Percentiles rank a stretch among this genome's conserved stretches.
phyloP scores from a whole-genome alignment of 192 early-diverging fungal genomes.

The Coemansia aciculifera region DNA sequence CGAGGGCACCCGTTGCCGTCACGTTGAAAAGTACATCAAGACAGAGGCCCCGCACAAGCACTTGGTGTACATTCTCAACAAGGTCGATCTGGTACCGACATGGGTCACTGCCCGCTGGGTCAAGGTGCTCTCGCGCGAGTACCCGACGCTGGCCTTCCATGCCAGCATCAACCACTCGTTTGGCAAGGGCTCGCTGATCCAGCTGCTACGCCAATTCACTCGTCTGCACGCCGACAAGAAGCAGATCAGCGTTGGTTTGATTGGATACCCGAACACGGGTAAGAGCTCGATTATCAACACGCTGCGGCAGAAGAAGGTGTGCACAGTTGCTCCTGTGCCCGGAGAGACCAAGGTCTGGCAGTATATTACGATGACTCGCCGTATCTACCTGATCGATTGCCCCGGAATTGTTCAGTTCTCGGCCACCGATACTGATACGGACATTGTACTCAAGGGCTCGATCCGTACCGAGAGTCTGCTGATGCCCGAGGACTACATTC shows the following conservation, averaged over 20 bases:
- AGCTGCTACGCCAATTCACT: constrained; percentile 96
- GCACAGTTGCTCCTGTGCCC: constrained; percentile 96
- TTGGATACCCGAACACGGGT: constrained; percentile 98
- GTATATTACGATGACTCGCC: constrained; percentile 97
- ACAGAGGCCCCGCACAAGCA: constrained; percentile 97
- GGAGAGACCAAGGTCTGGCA: constrained; percentile 99
- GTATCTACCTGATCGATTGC: constrained; percentile 98
- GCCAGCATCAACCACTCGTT: constrained; percentile 99
- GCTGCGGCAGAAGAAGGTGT: constrained; percentile 91
- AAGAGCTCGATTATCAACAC: constrained; percentile 99
- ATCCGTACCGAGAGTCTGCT: constrained; percentile 90
- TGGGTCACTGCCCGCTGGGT: constrained; percentile 99
- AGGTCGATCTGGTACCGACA: constrained; percentile 97
- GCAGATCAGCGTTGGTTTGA: constrained; percentile 97
- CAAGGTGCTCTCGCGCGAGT: constrained; percentile 81
- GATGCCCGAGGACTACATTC: constrained; percentile 89
- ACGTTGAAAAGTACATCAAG: constrained; percentile 88
- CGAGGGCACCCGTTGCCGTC: constrained; percentile 89
- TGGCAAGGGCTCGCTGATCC: constrained; percentile 96
- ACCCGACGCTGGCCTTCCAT: constrained; percentile 98
- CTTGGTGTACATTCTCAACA: constrained; percentile 94
- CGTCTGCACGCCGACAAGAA: constrained; percentile 94
- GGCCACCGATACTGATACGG: constrained; percentile 84
- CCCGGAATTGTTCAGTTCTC: constrained; percentile 94
- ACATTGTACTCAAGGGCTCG: constrained; percentile 96